Base-by-base conservation (phyloP, 345 rosid genomes). In the Durio zibethinus region DNA sequence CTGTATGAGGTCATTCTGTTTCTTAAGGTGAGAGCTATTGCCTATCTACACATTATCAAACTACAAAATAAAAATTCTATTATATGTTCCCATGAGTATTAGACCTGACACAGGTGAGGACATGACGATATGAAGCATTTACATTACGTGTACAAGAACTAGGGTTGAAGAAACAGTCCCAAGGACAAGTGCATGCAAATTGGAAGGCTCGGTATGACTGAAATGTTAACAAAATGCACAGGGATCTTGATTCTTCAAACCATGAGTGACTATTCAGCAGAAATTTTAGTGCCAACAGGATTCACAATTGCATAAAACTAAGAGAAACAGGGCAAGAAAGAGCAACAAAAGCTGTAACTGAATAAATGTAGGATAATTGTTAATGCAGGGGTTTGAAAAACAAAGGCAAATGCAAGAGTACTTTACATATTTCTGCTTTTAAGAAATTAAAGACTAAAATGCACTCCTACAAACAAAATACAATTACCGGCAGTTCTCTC, bases 401-500 rank as follows among this genome's bases (percentile, higher is more conserved):
- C 43, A 76, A 56, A 8, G 65, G 77, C 2, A 27, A 70, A 25
- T 29, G 47, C n/a, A 67, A n/a, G 10, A 72, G 31, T 47, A 62
- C 33, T 40, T 73, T 12, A 42, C 18, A 43, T 16, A 16, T 25
- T 40, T 76, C 27, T 52, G 78, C 47, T 29, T 9, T 20, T 8
- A 56, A 74, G 53, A 62, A 45, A 33, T 43, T 16, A n/a, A 65
- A 38, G 67, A 31, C 10, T 4, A 10, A 23, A 43, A 60, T 20
- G 16, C 43, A 47, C 16, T 60, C 31, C 59, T 40, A 48, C 25
- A 29, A 25, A 47, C 18, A 11, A 53, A 59, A 67, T 6, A 52
- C 64, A 81, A 93, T 85, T 80, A 91, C 99, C 48, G 92, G 87
- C 72, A 96, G 54, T 82, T 93, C 94, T 85, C 85, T 91, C 80